A percentile compares a stretch with the other conserved stretches of the same genome.
phyloP scores from a whole-genome alignment of 108 stramenopile species.

The Licmophora abbreviata region DNA sequence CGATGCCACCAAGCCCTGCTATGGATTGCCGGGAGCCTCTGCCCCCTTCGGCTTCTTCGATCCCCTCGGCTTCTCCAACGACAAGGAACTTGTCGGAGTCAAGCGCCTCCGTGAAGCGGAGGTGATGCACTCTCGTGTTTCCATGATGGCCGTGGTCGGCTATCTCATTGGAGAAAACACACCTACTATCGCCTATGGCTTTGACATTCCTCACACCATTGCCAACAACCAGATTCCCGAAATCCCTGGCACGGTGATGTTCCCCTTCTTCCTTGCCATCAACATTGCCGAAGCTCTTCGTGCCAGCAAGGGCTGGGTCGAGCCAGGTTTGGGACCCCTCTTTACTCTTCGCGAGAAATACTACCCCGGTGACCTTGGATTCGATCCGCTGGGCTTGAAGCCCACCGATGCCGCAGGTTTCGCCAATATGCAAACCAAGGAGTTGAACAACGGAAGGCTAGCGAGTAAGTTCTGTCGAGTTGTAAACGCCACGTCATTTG shows the following conservation, averaged over 20 bases:
- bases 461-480: no score
- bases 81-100: no score
- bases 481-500: no score
- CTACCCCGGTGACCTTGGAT: conserved; percentile 36
- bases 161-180: conserved; percentile 8
- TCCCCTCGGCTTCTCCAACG: conserved; percentile 35
- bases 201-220: conserved; percentile 41
- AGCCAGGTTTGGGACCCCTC: conserved; percentile 12
- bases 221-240: conserved; percentile 64
- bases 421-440: conserved; percentile 22
- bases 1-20: conserved; percentile 7
- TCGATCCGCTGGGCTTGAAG: conserved; percentile 21
- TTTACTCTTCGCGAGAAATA: conserved; percentile 43
- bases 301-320: background rate
- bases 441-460: conserved; percentile 44
- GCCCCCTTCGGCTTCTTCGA: conserved; percentile 46
- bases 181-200: conserved; percentile 19
- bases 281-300: background rate
- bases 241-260: conserved; percentile 34
- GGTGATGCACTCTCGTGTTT: conserved; percentile 20
- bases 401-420: conserved; percentile 35
- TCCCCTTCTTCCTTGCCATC: conserved; percentile 32
- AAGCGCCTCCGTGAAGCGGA: background rate
- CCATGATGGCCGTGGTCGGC: conserved; percentile 58
- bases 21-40: conserved; percentile 35